These are phyloP conservation scores for Eutrema yunnanense DNA, from an alignment of 345 rosid genomes.

Conservation along the genomic window DNA sequence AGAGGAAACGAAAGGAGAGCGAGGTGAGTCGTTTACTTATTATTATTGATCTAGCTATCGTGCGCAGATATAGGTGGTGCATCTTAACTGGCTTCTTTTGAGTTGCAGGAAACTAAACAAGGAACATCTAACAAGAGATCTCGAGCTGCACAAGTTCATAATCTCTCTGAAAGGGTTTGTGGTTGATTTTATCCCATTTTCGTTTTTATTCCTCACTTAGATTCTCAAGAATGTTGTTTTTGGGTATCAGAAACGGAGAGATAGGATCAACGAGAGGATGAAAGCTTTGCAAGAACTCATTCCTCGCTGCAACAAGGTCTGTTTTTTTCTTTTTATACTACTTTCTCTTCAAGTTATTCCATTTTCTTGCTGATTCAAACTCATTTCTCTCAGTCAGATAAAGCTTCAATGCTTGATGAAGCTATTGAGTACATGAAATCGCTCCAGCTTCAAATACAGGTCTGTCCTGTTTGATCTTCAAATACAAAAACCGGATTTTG, in stretches of 20 bases:
- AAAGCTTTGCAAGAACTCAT: conserved; percentile 57
- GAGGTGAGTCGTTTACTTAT: conserved; percentile 44
- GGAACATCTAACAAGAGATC: conserved; percentile 57
- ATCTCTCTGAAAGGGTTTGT: conserved; percentile 92
- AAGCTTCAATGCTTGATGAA: conserved; percentile 37
- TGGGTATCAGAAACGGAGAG: conserved; percentile 63
- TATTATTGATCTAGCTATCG: background rate
- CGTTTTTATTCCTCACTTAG: conserved; percentile 16
- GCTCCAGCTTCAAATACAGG: conserved; percentile 35
- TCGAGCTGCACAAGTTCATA: conserved; percentile 95
- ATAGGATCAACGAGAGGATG: conserved; percentile 79
- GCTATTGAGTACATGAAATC: conserved; percentile 36
- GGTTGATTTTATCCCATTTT: background rate
- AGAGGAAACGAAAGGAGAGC: conserved; percentile 71
- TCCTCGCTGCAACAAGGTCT: conserved; percentile 35
- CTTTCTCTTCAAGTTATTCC: background rate
- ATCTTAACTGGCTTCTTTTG: background rate
- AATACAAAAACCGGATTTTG: background rate
- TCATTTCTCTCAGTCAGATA: conserved; percentile 21
- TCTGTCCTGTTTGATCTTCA: background rate
- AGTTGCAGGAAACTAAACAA: conserved; percentile 41
- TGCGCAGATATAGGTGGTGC: conserved; percentile 10
- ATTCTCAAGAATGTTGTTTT: conserved; percentile 35
- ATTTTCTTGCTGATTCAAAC: background rate
- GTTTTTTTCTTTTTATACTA: background rate